Conservation (phyloP, 768 basidiomycete species). For the Leccinum variicolor region DNA sequence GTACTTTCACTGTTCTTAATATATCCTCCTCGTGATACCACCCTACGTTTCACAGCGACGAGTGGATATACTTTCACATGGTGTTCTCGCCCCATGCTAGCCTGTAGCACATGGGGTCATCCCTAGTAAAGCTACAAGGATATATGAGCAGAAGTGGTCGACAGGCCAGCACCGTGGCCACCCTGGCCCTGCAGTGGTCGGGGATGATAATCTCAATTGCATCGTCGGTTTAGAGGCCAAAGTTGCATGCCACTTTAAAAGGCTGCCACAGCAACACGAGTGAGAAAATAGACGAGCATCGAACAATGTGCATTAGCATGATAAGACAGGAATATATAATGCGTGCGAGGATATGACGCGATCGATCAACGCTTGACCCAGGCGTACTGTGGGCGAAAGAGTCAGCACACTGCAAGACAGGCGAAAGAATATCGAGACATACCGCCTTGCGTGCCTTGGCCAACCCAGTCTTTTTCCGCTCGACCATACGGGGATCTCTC, state of each 20-base stretch:
- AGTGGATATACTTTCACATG: background rate
- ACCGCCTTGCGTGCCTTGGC: conserved; percentile 92
- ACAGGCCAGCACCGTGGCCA: background rate
- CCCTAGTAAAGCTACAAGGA: background rate
- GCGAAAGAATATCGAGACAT: conserved; percentile 25
- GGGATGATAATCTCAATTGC: background rate
- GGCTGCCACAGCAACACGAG: background rate
- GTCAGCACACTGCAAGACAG: conserved; percentile 3
- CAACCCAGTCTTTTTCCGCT: conserved; percentile 94
- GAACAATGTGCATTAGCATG: background rate
- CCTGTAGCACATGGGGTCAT: background rate
- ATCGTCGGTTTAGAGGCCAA: background rate
- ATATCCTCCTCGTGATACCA: background rate
- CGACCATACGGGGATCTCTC: conserved; percentile 96
- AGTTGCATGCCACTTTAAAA: background rate
- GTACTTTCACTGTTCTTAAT: background rate
- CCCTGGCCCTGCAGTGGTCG: no score
- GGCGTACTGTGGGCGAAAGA: conserved; percentile 53
- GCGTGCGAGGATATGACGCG: background rate
- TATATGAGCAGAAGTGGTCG: background rate
- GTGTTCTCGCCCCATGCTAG: background rate
- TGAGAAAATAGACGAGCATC: background rate
- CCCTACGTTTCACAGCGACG: background rate
- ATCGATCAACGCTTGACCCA: conserved; percentile 92
- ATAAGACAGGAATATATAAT: conserved; percentile 1